Evolutionary conservation across 2,329 filamentous ascomycete species (phyloP).

Genomic region (Geoglossum cookeanum): DNA sequence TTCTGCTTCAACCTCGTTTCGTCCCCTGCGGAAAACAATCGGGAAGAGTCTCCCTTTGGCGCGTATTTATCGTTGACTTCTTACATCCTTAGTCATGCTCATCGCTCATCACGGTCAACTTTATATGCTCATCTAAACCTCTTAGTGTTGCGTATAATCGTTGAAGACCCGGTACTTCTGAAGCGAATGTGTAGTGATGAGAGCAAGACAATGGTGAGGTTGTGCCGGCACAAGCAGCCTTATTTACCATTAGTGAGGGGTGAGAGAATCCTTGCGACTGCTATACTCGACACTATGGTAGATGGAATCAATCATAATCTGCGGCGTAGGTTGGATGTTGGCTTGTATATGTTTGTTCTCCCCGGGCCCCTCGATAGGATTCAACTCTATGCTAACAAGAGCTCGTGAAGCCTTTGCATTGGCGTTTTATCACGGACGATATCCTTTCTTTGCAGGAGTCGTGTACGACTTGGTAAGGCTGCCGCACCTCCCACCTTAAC

Average conservation of each 20-base stretch:
- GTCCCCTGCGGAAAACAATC: slow-evolving; percentile 37
- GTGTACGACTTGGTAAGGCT: slow-evolving; percentile 44
- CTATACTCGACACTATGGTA: slow-evolving; percentile 69
- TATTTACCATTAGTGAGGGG: slow-evolving; percentile 56
- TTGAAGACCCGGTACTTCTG: slow-evolving; percentile 67
- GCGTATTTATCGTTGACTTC: slow-evolving; percentile 76
- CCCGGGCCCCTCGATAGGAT: background rate
- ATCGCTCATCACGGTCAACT: slow-evolving; percentile 58
- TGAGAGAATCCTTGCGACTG: slow-evolving; percentile 54
- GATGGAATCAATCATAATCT: slow-evolving; percentile 92
- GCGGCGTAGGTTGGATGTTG: slow-evolving; percentile 62
- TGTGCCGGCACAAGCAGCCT: slow-evolving; percentile 79
- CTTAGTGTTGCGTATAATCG: slow-evolving; percentile 65
- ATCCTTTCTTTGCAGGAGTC: slow-evolving; percentile 64
- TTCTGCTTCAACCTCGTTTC: slow-evolving; percentile 76
- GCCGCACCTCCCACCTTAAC: background rate
- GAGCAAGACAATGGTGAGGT: slow-evolving; percentile 50
- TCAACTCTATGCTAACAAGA: slow-evolving; percentile 1
- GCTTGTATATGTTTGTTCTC: slow-evolving; percentile 47
- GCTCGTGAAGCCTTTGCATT: slow-evolving; percentile 38
- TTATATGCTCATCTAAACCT: slow-evolving; percentile 74
- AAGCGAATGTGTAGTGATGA: slow-evolving; percentile 73
- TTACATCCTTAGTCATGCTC: slow-evolving; percentile 83
- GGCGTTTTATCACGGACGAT: slow-evolving; percentile 68
- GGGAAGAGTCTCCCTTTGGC: slow-evolving; percentile 54